Percentiles rank a stretch among this genome's conserved stretches.
These are phyloP conservation scores for Rhododendron simsii DNA, from an alignment of 148 eudicot species.

Conservation along the genomic window DNA sequence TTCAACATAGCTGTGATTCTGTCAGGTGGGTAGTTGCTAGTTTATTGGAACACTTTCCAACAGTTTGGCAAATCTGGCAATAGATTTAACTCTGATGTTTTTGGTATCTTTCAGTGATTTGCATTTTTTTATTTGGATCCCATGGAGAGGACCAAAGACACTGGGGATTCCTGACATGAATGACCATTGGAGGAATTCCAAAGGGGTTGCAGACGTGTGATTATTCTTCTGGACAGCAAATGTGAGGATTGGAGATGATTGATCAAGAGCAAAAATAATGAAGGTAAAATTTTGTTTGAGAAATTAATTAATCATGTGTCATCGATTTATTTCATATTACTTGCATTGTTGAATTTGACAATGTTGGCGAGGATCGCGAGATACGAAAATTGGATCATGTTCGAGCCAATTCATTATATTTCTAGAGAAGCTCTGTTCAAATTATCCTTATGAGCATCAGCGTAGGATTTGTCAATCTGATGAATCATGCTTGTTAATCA, in stretches of 20 bases:
- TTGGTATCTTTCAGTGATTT: neutral
- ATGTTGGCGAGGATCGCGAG: no score
- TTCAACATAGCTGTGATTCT: neutral
- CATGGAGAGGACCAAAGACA: neutral
- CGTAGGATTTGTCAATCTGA: no score
- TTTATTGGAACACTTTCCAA: neutral
- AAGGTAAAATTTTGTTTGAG: neutral
- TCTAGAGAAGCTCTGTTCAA: neutral
- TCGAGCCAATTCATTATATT: neutral
- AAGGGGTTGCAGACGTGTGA: conserved; percentile 5
- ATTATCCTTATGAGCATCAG: neutral
- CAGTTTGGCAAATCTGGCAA: neutral
- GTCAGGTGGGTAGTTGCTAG: conserved; percentile 12
- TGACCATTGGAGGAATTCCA: neutral
- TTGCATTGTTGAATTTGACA: no score
- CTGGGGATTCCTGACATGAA: neutral
- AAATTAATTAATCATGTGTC: no score
- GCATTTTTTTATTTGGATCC: neutral
- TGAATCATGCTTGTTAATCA: no score
- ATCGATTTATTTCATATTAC: neutral
- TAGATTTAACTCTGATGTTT: neutral
- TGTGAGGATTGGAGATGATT: neutral
- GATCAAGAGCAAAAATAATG: neutral
- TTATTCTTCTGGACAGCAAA: conserved; percentile 1
- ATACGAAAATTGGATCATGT: neutral